Base-by-base conservation (phyloP, 1,284 basidiomycete genomes). In the Rhodotorula mucilaginosa region DNA sequence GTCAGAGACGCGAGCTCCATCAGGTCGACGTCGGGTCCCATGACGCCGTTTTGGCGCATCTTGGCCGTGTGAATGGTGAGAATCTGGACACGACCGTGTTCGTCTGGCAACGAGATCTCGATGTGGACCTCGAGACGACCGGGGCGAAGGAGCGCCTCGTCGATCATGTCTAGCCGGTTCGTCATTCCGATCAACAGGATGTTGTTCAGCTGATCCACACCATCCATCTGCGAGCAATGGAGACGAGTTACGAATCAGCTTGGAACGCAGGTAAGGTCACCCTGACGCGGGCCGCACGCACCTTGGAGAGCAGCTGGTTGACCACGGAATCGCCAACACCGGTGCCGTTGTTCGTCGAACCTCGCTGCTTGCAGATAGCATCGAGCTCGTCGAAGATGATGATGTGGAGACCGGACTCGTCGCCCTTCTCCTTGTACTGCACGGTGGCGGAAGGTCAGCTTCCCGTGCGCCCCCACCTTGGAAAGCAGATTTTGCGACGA, bases 101-200 rank as follows among this genome's bases (percentile, higher is more conserved):
- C 95, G 79, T 99, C 96, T 0, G 97, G 97, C 2, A 99, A 85
- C 7, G 93, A 97, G 74, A 99, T 98, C 82, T 99, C 97, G 89
- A 99, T 97, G 82, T 99, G 97, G n/a, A 99, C 96, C 81, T 99
- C 97, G 61, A 99, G 89, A 85, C 97, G 94, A 69, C 97, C 97
- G 1, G 97, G 96, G 79, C 97, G 94, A 19, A 98, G 86, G 2
- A 99, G 86, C 10, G 96, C 97, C 80, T 99, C 97, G 80, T 99
- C 97, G 78, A 99, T 98, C 95, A 99, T 96, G 85, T 99, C 97
- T 65, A 90, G 84, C 74, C 97, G 90, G 82, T 99, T 99, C 65
- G 97, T 99, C 97, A 99, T 99, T 79, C 97, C 97, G 78, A 99
- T 99, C 78, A 99, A 91, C 76, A 99, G 90, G 72, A 99, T 97